These are phyloP conservation scores for Xylaria grammica DNA, from an alignment of 495 filamentous ascomycete species.

Conservation along the genomic window DNA sequence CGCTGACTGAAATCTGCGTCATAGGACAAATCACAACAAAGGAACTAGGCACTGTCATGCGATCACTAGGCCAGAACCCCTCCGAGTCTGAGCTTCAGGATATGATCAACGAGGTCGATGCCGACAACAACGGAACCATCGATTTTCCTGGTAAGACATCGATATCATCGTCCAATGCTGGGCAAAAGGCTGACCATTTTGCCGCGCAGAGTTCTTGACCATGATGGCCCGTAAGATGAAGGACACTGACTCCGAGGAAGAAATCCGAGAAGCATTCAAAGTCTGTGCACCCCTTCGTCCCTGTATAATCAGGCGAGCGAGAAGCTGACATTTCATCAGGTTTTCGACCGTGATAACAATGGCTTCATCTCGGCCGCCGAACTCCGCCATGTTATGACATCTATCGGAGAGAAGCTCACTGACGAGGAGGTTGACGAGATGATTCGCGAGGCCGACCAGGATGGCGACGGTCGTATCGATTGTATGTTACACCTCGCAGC, in stretches of 20 bases:
- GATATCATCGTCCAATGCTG: constrained; percentile 6
- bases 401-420: constrained; percentile 98
- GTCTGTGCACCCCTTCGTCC: constrained; percentile 26
- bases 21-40: constrained; percentile 99
- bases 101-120: constrained; percentile 99
- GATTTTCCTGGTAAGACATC: constrained; percentile 86
- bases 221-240: constrained; percentile 99
- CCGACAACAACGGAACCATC: constrained; percentile 99
- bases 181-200: constrained; percentile 33
- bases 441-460: constrained; percentile 99
- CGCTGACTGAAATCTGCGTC: constrained; percentile 24
- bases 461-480: constrained; percentile 95
- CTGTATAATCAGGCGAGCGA: constrained; percentile 6
- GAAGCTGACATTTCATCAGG: constrained; percentile 58
- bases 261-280: constrained; percentile 85
- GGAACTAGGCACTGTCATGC: constrained; percentile 98
- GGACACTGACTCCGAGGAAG: constrained; percentile 99
- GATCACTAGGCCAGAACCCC: constrained; percentile 99
- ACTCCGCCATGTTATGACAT: constrained; percentile 98
- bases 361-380: constrained; percentile 98
- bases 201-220: constrained; percentile 84
- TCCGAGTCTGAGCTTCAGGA: constrained; percentile 98
- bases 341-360: constrained; percentile 99
- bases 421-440: constrained; percentile 99
- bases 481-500: constrained; percentile 60